These are phyloP conservation scores for Leptographium lundbergii DNA, from an alignment of 2,329 filamentous ascomycete species.

Conservation along the genomic window DNA sequence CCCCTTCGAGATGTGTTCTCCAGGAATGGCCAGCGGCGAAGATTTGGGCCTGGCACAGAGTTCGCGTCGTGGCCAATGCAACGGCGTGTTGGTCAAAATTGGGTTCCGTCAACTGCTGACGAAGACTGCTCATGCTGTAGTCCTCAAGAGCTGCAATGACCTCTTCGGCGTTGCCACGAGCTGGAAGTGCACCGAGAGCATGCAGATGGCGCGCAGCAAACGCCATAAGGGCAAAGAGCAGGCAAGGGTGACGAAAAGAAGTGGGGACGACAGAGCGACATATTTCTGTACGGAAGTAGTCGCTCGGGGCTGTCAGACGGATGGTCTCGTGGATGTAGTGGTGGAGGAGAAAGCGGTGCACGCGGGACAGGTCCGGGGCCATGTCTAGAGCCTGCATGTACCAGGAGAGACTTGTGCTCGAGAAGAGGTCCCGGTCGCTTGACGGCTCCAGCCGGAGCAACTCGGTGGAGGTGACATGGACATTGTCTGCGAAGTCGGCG, in stretches of 20 bases:
- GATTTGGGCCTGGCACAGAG: slow-evolving; percentile 8
- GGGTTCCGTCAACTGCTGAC: background rate
- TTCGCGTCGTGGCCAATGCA: slow-evolving; percentile 6
- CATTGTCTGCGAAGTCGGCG: too few relatives aligned
- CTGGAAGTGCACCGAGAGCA: too few relatives aligned
- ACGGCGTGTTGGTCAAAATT: slow-evolving; percentile 1
- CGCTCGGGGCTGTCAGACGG: slow-evolving; percentile 8
- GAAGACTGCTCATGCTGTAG: too few relatives aligned
- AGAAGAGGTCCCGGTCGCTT: too few relatives aligned
- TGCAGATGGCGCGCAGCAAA: too few relatives aligned
- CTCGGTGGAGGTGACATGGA: too few relatives aligned
- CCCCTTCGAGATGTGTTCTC: slow-evolving; percentile 7
- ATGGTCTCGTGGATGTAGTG: slow-evolving; percentile 9
- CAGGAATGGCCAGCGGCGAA: slow-evolving; percentile 4
- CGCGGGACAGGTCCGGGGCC: background rate
- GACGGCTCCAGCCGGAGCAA: too few relatives aligned
- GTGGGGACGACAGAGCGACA: slow-evolving; percentile 7
- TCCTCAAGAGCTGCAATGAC: too few relatives aligned
- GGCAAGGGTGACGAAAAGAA: background rate
- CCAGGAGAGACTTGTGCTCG: too few relatives aligned
- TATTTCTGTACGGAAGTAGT: slow-evolving; percentile 6
- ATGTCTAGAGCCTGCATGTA: too few relatives aligned
- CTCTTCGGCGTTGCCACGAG: too few relatives aligned
- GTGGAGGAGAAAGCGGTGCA: slow-evolving; percentile 7
- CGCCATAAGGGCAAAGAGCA: too few relatives aligned